Evolutionary conservation across 1,284 basidiomycete genomes (phyloP), one percentile per base, ranked within the genome.

Genomic region (Hemileia vastatrix): DNA sequence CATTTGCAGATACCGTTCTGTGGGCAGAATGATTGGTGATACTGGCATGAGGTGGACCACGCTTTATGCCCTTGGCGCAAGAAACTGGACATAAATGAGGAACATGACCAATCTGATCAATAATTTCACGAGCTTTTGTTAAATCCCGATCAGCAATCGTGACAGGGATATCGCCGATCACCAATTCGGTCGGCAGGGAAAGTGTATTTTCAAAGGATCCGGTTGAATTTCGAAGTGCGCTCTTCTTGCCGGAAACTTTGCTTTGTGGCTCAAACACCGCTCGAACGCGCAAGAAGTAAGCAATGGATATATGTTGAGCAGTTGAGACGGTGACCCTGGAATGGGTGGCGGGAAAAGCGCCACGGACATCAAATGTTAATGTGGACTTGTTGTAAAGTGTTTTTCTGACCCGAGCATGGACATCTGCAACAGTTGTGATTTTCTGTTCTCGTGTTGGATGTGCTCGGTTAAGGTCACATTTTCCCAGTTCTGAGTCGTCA

Each of bases 61-160:
- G 48, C 9, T 23, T 23, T 11, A 21, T 49, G 11, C 21, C 48
- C 19, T 49, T 11, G 19, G 3, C 13, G 21, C 18, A 4, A 53
- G 31, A 15, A 13, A 27, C 11, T 15, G 24, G 31, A 27, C 24
- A 49, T 2, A 57, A 45, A 32, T 43, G 2, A 2, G 56, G 45
- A 9, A 57, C 56, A 1, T 23, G 43, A 11, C 56, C 56, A 6
- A 57, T 57, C n/a, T 57, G 18, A 21, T 57, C 43, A 18, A 57
- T 44, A 19, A 32, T 49, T 4, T 27, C 8, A 27, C 49, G 18
- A 31, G 56, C 44, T 6, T 19, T 21, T 27, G 13, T 18, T 23
- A 31, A 27, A 21, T 48, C 24, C 13, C 56, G 19, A 57, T 57
- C 45, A 13, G 44, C 56, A 23, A 57, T 49, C 24, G 36, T 57